Percentiles rank a stretch among this genome's conserved stretches.
phyloP scores from a whole-genome alignment of 2,329 filamentous ascomycete species.

The Graphilbum ipis-grandicollis region DNA sequence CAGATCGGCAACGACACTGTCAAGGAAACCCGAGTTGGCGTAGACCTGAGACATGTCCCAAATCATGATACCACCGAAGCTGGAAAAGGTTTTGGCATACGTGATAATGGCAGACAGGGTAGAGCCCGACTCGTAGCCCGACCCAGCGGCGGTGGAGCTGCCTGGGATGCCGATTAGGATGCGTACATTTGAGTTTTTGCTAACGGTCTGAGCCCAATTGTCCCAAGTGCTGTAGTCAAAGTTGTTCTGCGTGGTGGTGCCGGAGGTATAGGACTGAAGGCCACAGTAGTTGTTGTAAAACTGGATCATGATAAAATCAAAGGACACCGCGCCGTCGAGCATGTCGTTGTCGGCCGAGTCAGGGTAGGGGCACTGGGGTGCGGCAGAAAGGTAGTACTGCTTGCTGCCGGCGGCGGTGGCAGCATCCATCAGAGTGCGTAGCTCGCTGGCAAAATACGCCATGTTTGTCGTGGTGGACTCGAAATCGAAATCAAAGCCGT shows the following conservation, averaged over 20 bases:
- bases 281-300: slow-evolving; percentile 58
- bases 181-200: slow-evolving; percentile 41
- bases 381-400: slow-evolving; percentile 42
- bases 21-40: slow-evolving; percentile 38
- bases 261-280: slow-evolving; percentile 29
- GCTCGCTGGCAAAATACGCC: slow-evolving; percentile 37
- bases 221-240: slow-evolving; percentile 52
- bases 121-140: slow-evolving; percentile 33
- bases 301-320: slow-evolving; percentile 46
- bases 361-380: slow-evolving; percentile 52
- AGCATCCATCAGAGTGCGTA: slow-evolving; percentile 37
- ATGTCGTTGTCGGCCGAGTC: slow-evolving; percentile 40
- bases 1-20: slow-evolving; percentile 18
- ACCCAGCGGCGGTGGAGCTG: slow-evolving; percentile 28
- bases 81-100: slow-evolving; percentile 35
- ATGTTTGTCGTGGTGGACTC: slow-evolving; percentile 44
- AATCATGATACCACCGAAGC: slow-evolving; percentile 52
- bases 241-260: slow-evolving; percentile 25
- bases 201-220: slow-evolving; percentile 40
- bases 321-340: slow-evolving; percentile 32
- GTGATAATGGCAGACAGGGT: slow-evolving; percentile 31
- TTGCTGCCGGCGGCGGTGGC: slow-evolving; percentile 28
- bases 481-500: slow-evolving; percentile 67
- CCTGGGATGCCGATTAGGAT: slow-evolving; percentile 45
- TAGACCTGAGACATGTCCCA: slow-evolving; percentile 50